A percentile compares a stretch with the other conserved stretches of the same genome.
These are phyloP conservation scores for Diplodia scrobiculata DNA, from an alignment of 2,329 filamentous ascomycete genomes.

Conservation along the genomic window DNA sequence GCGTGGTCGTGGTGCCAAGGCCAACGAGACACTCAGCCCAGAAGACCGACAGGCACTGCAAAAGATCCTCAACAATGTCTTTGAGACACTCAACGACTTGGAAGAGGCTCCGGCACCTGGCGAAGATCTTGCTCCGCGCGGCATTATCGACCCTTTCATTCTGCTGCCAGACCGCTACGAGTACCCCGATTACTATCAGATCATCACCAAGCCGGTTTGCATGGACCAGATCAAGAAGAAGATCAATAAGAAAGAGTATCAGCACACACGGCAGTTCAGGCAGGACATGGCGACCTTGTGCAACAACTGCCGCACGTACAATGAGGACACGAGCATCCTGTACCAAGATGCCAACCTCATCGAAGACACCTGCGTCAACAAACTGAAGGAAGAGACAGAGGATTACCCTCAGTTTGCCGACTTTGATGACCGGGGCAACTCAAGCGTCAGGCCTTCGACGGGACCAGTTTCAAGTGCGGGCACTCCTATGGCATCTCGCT, in stretches of 20 bases:
- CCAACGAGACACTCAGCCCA: slow-evolving; percentile 63
- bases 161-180: slow-evolving; percentile 85
- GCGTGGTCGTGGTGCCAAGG: slow-evolving; percentile 71
- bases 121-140: slow-evolving; percentile 65
- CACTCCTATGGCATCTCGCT: slow-evolving; percentile 56
- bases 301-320: slow-evolving; percentile 90
- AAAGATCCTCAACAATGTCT: slow-evolving; percentile 73
- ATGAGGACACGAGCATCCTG: slow-evolving; percentile 90
- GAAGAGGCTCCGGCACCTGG: slow-evolving; percentile 60
- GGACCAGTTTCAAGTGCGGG: slow-evolving; percentile 57
- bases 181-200: slow-evolving; percentile 92
- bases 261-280: slow-evolving; percentile 74
- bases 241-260: slow-evolving; percentile 96
- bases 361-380: slow-evolving; percentile 61
- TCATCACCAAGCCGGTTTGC: slow-evolving; percentile 89
- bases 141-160: slow-evolving; percentile 92
- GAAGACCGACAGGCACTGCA: slow-evolving; percentile 78
- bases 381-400: slow-evolving; percentile 58
- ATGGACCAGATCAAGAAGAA: slow-evolving; percentile 94
- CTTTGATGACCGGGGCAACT: slow-evolving; percentile 56
- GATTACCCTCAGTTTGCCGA: slow-evolving; percentile 60
- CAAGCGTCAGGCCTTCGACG: slow-evolving; percentile 55
- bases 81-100: slow-evolving; percentile 77
- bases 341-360: slow-evolving; percentile 92
- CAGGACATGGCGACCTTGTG: slow-evolving; percentile 83